Evolutionary conservation across 1,284 basidiomycete species (phyloP), one percentile per base, ranked within the genome.

Genomic region (Gastroboletus turbinatus): DNA sequence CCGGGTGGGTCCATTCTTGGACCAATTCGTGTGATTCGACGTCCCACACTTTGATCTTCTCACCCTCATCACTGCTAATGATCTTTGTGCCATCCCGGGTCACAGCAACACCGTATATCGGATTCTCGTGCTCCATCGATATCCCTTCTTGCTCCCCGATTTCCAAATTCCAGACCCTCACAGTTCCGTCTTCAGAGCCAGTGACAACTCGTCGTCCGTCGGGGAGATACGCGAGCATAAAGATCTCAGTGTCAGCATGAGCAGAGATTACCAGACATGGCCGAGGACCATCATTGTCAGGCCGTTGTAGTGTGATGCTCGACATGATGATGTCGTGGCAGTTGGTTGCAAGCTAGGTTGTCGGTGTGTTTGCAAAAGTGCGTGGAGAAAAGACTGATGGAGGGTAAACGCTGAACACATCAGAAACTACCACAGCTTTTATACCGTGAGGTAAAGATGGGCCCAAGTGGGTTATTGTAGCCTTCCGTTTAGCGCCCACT

Each of bases 81-180:
- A 56, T 50, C 21, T 4, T 51, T 10, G n/a, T 55, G 4, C 57
- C 57, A 30, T 57, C 48, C 17, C 7, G 19, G 3, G 47, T 57
- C 32, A 57, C 54, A 5, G 32, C 30, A 13, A 57, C 1, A 8
- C 9, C 0, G 0, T 0, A 0, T 5, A 52, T 10, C 0, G 0
- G 5, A 0, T 2, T 1, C 21, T 27, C 7, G 27, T 47, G 39
- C 7, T 42, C 3, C 46, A 58, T 52, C 0, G 38, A 23, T 8
- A 19, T 17, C 23, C 52, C 57, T 38, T 52, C 53, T 45, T 59
- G 47, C 38, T n/a, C 6, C 16, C 54, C 42, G 1, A 3, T 39
- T 17, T 40, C 35, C 13, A 43, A 2, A 10, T 29, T 38, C 58
- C 50, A 60, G 8, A 60, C 10, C 3, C 9, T 35, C 4, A 58